phyloP scores from a whole-genome alignment of 148 eudicot genomes.

The Selenicereus undatus region DNA sequence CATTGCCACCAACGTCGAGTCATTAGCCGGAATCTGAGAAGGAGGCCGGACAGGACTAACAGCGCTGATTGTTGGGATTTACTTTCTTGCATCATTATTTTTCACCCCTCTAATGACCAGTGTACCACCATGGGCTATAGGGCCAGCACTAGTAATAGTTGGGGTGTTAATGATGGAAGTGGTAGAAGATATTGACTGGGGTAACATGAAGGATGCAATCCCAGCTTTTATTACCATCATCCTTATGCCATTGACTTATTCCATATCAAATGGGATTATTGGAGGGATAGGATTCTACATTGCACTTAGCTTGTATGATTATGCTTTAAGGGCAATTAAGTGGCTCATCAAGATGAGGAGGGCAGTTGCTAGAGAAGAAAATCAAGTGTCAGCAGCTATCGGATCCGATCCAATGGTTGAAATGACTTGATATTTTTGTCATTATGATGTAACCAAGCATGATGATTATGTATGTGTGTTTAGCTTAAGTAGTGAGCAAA shows the following conservation, averaged over 20 bases:
- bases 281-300: constrained; percentile 60
- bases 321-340: constrained; percentile 26
- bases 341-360: constrained; percentile 5
- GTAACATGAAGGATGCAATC: constrained; percentile 48
- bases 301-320: constrained; percentile 43
- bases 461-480: background rate
- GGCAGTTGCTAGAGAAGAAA: constrained; percentile 25
- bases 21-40: constrained; percentile 77
- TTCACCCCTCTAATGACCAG: constrained; percentile 69
- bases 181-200: constrained; percentile 65
- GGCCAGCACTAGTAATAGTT: constrained; percentile 66
- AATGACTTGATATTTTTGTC: background rate
- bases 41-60: constrained; percentile 90
- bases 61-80: constrained; percentile 60
- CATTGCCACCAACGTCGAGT: constrained; percentile 57
- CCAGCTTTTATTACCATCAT: constrained; percentile 73
- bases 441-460: background rate
- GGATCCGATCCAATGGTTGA: background rate
- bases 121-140: constrained; percentile 93
- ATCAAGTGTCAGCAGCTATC: constrained; percentile 32
- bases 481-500: background rate
- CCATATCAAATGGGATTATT: constrained; percentile 68
- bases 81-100: constrained; percentile 59
- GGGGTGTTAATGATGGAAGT: constrained; percentile 77
- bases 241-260: constrained; percentile 71